Base-by-base conservation (phyloP, 2,329 filamentous ascomycete genomes). In the Alternaria sp. region DNA sequence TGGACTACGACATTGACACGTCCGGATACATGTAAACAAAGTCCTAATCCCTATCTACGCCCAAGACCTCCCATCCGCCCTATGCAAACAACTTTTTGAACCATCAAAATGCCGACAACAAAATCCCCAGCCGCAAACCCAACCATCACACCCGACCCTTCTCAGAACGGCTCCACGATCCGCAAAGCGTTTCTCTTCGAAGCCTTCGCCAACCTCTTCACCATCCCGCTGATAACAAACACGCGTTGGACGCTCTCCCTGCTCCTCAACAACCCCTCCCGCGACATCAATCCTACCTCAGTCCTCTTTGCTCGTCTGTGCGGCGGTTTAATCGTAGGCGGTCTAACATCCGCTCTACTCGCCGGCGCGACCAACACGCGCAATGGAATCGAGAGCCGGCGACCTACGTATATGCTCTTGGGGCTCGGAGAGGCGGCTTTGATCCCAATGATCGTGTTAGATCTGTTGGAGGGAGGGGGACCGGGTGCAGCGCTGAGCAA, bases 121-220 rank as follows among this genome's bases (percentile, higher is more conserved):
- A 72, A 74, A 66, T 71, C 70, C 8, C 67, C 71, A 23, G 65
- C 69, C n/a, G 18, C 66, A 26, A 74, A 72, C 26, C 69, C 69
- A 23, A 43, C n/a, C 20, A 67, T 73, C 28, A 65, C 43, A 25
- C 67, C 70, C 3, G 61, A 69, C 15, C 64, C 69, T 5, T n/a
- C 45, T 5, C 30, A 63, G 10, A 47, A 59, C 26, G 68, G 64
- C 51, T 71, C 71, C 10, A 67, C 47, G n/a, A 72, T 75, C 60
- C 70, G 72, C 55, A 74, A 69, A 57, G 73, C 73, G 43, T 75
- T 75, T 44, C 60, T 75, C 26, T 37, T 68, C 15, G 73, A 75
- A 67, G 73, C 70, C 41, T 55, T 71, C 46, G 70, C 70, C 21
- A 75, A 75, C 26, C 69, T 75, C 58, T 74, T 74, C 63, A 73